Evolutionary conservation across 108 stramenopile genomes (phyloP), one percentile per base, ranked within the genome.

Genomic region (Tribonema minus): DNA sequence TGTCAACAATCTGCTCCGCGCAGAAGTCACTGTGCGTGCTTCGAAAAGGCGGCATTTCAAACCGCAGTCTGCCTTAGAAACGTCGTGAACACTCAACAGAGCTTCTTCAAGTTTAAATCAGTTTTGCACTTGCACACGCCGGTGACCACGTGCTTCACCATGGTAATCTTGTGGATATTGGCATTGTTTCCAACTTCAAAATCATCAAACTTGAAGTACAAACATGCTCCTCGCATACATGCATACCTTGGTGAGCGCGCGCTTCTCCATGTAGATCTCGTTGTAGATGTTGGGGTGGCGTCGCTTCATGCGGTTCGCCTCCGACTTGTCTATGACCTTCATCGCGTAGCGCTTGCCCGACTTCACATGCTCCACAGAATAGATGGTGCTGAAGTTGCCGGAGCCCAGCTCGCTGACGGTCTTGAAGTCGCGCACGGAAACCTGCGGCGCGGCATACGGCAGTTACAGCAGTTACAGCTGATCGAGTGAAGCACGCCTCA

Each of bases 271-370:
- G 32, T 86, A 59, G 54, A 99, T 93, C 81, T 99, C 98, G 80
- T 98, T 98, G 85, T 90, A 88, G 1, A 96, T 89, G 72, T 90
- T 90, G 66, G 96, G 95, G 80, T 99, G 98, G 68, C 96, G 91
- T 39, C 92, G 73, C 60, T 91, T 89, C 69, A 97, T 85, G 7
- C 92, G 88, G 38, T 91, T 87, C 5, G 91, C 94, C 41, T 91
- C 80, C 54, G 92, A 91, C 86, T 96, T 97, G 64, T 95, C 92
- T 40, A 99, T 90, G 39, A 91, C 88, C 86, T 99, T 99, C 40
- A 99, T 84, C 0, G 98, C 98, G 76, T 96, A 99, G 9, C n/a
- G 67, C 88, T 95, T 91, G 6, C 85, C 70, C 0, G 95, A 95
- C 7, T 68, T 64, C 72, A 90, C 91, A 84, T 95, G 94, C 66